Evolutionary conservation across 305 asterid genomes (phyloP), one percentile per base, ranked within the genome.

Genomic region (Ajuga reptans): DNA sequence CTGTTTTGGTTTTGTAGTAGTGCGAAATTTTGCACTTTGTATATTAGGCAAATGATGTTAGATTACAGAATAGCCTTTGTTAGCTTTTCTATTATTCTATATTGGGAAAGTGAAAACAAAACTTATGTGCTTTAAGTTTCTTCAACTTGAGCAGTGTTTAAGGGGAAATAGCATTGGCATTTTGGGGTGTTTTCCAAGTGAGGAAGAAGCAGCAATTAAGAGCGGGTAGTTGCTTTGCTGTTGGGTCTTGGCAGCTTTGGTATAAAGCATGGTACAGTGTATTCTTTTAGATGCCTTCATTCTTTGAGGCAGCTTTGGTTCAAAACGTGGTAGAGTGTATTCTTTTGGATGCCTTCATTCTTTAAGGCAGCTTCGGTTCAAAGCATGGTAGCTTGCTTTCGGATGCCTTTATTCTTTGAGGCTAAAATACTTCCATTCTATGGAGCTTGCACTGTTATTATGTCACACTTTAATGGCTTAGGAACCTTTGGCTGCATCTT

Each of bases 141-240:
- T 36, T 33, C 66, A 64, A 68, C 49, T 69, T 58, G 42, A 34
- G 57, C 45, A 41, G 62, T 14, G 69, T 62, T 73, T 9, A 61
- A 34, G 58, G 45, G 69, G 50, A 29, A 12, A 24, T 42, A 55
- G n/a, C 17, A 41, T 65, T 59, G 18, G 11, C 43, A 45, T 34
- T 50, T 0, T 39, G 69, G 54, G n/a, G 54, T 41, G 61, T 51
- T 31, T 71, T 41, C 12, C 6, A 29, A 11, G 10, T 45, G 14
- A 27, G 56, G 27, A 39, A 54, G 14, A 16, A 42, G 39, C 17
- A n/a, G 33, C 36, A 36, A 62, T 69, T 3, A 42, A 51, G 42
- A 7, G 42, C 12, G 14, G 21, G 34, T 59, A 53, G 66, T 68
- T 52, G 37, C 54, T 59, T 51, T 59, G 68, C 69, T 53, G 14